These are phyloP conservation scores for Parastagonospora nodorum DNA, from an alignment of 2,329 filamentous ascomycete species.

Conservation along the genomic window DNA sequence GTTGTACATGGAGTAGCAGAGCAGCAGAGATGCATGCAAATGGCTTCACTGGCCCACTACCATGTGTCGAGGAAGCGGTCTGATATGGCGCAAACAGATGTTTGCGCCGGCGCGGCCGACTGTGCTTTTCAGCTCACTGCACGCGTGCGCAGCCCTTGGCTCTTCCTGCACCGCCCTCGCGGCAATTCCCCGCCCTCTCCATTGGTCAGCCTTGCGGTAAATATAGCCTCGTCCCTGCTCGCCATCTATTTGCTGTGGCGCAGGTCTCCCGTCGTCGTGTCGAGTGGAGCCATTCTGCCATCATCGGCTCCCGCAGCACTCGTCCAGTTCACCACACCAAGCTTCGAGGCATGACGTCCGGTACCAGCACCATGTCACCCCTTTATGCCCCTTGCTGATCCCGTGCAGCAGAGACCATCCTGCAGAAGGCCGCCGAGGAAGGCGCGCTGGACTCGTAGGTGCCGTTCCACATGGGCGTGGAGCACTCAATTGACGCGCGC, in stretches of 20 bases:
- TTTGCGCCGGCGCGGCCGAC: background rate
- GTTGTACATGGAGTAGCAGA: background rate
- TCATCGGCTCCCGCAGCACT: slow-evolving; percentile 8
- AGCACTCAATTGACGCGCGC: slow-evolving; percentile 34
- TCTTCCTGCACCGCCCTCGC: background rate
- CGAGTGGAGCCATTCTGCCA: slow-evolving; percentile 1
- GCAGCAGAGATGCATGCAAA: background rate
- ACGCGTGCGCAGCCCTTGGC: background rate
- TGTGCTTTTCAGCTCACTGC: slow-evolving; percentile 3
- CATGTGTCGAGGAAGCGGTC: slow-evolving; percentile 3
- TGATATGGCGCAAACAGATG: background rate
- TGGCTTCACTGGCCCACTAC: background rate
- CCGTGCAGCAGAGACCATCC: slow-evolving; percentile 53
- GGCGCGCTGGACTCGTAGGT: slow-evolving; percentile 64
- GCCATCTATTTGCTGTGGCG: slow-evolving; percentile 12
- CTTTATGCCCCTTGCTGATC: slow-evolving; percentile 21
- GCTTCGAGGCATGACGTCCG: slow-evolving; percentile 25
- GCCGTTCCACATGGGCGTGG: slow-evolving; percentile 9
- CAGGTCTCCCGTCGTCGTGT: slow-evolving; percentile 6
- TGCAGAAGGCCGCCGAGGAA: slow-evolving; percentile 62
- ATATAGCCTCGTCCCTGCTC: slow-evolving; percentile 1
- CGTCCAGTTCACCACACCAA: slow-evolving; percentile 5
- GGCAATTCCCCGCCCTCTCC: background rate
- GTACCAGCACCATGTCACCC: slow-evolving; percentile 5
- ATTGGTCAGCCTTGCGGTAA: slow-evolving; percentile 13